Percentiles rank a stretch among this genome's conserved stretches.
These are phyloP conservation scores for Saitoella complicata DNA, from an alignment of 805 yeast species.

Conservation along the genomic window DNA sequence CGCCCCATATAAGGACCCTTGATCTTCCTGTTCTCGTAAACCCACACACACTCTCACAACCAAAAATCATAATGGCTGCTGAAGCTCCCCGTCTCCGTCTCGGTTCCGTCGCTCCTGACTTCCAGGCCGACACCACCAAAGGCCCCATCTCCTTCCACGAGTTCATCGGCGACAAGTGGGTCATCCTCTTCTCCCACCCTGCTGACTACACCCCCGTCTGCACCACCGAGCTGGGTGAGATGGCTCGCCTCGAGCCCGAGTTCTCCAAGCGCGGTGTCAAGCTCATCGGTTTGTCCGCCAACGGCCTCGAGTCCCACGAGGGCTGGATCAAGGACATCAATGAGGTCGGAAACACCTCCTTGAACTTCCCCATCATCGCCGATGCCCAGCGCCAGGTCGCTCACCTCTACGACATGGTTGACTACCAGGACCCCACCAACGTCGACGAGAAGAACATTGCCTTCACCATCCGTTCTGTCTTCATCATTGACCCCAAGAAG, in stretches of 20 bases:
- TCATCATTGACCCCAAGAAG: slow-evolving; percentile 81
- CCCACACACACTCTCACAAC: no score
- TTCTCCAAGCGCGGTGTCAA: slow-evolving; percentile 76
- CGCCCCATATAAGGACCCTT: no score
- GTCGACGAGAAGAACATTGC: slow-evolving; percentile 58
- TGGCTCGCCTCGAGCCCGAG: slow-evolving; percentile 81
- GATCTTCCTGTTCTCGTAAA: no score
- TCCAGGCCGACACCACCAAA: slow-evolving; percentile 64
- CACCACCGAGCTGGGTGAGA: slow-evolving; percentile 92
- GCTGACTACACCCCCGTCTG: slow-evolving; percentile 96
- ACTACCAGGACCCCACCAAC: slow-evolving; percentile 69
- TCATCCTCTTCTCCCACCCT: slow-evolving; percentile 82
- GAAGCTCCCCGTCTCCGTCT: neutral
- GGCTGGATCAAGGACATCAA: slow-evolving; percentile 89
- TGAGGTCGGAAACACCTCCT: slow-evolving; percentile 55
- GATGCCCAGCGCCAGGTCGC: slow-evolving; percentile 78
- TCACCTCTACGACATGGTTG: slow-evolving; percentile 70
- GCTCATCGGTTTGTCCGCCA: slow-evolving; percentile 82
- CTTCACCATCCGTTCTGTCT: slow-evolving; percentile 84
- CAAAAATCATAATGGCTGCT: no score
- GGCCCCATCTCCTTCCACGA: slow-evolving; percentile 81
- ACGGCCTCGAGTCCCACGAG: slow-evolving; percentile 65
- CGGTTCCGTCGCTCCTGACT: slow-evolving; percentile 52
- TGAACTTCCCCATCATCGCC: slow-evolving; percentile 80
- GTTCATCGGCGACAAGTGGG: slow-evolving; percentile 75